Evolutionary conservation across 768 basidiomycete species (phyloP).

Genomic region (Trametes sanguinea): DNA sequence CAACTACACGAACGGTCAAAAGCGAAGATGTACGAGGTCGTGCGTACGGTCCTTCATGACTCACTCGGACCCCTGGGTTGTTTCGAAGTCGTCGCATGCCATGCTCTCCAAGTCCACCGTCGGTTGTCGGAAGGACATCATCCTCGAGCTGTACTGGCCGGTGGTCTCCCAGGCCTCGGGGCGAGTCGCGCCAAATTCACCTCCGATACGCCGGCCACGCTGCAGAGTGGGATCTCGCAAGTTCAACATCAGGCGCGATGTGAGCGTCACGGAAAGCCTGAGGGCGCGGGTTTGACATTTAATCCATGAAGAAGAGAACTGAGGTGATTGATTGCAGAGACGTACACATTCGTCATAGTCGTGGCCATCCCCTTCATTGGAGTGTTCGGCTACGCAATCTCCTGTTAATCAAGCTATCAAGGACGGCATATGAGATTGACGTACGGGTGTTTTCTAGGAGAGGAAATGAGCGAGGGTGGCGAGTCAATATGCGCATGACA

Average conservation of each 20-base stretch:
- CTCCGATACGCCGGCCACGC: neutral
- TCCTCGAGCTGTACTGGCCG: slow-evolving; percentile 12
- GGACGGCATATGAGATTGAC: neutral
- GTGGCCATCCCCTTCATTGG: slow-evolving; percentile 16
- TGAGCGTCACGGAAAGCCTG: slow-evolving; percentile 16
- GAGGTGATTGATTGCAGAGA: neutral
- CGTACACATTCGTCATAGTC: slow-evolving; percentile 15
- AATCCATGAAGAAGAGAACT: neutral
- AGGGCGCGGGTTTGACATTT: neutral
- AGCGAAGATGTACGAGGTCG: too few relatives aligned
- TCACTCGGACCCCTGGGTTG: neutral
- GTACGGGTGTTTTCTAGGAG: slow-evolving; percentile 7
- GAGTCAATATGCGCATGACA: neutral
- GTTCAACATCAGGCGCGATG: slow-evolving; percentile 16
- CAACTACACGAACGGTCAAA: too few relatives aligned
- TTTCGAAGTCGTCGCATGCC: neutral
- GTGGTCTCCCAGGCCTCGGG: slow-evolving; percentile 8
- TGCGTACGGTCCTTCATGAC: too few relatives aligned
- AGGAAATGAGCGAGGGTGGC: neutral
- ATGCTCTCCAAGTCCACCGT: neutral
- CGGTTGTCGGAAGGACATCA: slow-evolving; percentile 11
- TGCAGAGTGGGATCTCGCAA: slow-evolving; percentile 13
- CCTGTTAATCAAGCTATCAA: too few relatives aligned
- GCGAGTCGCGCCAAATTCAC: neutral
- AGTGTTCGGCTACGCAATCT: neutral